These are phyloP conservation scores for Raphidocelis subcapitata DNA, from an alignment of 139 green algal genomes.

Conservation along the genomic window DNA sequence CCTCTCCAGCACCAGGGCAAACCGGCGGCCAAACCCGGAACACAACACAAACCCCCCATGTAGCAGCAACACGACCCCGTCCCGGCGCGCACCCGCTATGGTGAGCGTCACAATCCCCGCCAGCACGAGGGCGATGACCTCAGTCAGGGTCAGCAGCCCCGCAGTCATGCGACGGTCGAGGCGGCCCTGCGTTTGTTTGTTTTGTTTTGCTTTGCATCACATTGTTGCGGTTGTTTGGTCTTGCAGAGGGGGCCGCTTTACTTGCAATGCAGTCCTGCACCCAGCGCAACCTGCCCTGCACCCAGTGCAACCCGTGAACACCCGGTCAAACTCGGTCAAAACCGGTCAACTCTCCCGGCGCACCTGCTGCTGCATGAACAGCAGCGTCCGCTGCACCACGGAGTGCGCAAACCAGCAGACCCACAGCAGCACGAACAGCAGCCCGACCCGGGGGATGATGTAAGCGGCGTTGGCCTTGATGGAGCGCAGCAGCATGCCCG, in stretches of 20 bases:
- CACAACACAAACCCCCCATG: no score
- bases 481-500: conserved; percentile 74
- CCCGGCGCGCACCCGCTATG: no score
- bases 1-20: no score
- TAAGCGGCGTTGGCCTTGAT: conserved; percentile 72
- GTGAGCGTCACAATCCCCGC: conserved; percentile 61
- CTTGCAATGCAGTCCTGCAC: no score
- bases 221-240: background rate
- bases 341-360: background rate
- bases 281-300: no score
- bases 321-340: no score
- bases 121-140: conserved; percentile 50
- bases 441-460: conserved; percentile 67
- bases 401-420: conserved; percentile 75
- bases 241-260: no score
- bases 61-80: no score
- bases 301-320: no score
- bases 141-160: conserved; percentile 56
- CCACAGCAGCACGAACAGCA: conserved; percentile 75
- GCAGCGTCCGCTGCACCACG: conserved; percentile 64
- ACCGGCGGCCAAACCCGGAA: no score
- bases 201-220: no score
- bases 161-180: conserved; percentile 57
- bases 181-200: conserved; percentile 44
- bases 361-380: conserved; percentile 56